Percentiles rank a stretch among this genome's conserved stretches.
phyloP scores from a whole-genome alignment of 805 yeast genomes.

The Metschnikowia vanudenii region DNA sequence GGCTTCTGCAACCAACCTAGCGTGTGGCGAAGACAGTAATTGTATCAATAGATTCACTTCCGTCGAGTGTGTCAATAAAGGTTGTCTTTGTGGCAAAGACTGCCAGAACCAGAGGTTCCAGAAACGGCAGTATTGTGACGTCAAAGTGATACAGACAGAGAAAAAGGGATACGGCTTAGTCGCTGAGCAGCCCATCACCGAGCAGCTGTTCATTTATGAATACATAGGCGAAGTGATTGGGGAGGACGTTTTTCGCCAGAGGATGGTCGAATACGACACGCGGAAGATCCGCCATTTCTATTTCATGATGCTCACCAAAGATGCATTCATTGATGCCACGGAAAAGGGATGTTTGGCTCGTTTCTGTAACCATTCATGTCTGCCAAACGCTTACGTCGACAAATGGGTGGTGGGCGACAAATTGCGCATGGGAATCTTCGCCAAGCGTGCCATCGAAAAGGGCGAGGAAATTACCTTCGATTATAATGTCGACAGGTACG shows the following conservation, averaged over 20 bases:
- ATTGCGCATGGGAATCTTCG: slow-evolving; percentile 91
- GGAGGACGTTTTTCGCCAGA: slow-evolving; percentile 66
- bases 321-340: slow-evolving; percentile 94
- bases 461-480: slow-evolving; percentile 94
- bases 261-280: slow-evolving; percentile 73
- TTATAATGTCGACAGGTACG: slow-evolving; percentile 94
- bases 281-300: slow-evolving; percentile 77
- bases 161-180: slow-evolving; percentile 88
- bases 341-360: slow-evolving; percentile 84
- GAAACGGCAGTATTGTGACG: slow-evolving; percentile 63
- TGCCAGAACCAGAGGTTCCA: slow-evolving; percentile 93
- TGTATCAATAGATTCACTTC: slow-evolving; percentile 92
- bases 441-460: slow-evolving; percentile 62
- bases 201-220: slow-evolving; percentile 79
- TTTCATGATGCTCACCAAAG: slow-evolving; percentile 92
- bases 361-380: slow-evolving; percentile 92
- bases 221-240: slow-evolving; percentile 93
- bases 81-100: slow-evolving; percentile 66
- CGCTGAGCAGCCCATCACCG: slow-evolving; percentile 57
- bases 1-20: slow-evolving; percentile 41
- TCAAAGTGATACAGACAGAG: slow-evolving; percentile 82
- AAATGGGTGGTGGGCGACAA: slow-evolving; percentile 96
- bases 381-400: slow-evolving; percentile 92
- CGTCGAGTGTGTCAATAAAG: slow-evolving; percentile 80
- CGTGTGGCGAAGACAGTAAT: slow-evolving; percentile 83